A percentile compares a stretch with the other conserved stretches of the same genome.
Conservation (phyloP, 1,284 basidiomycete genomes). For the Ganoderma sinense region DNA sequence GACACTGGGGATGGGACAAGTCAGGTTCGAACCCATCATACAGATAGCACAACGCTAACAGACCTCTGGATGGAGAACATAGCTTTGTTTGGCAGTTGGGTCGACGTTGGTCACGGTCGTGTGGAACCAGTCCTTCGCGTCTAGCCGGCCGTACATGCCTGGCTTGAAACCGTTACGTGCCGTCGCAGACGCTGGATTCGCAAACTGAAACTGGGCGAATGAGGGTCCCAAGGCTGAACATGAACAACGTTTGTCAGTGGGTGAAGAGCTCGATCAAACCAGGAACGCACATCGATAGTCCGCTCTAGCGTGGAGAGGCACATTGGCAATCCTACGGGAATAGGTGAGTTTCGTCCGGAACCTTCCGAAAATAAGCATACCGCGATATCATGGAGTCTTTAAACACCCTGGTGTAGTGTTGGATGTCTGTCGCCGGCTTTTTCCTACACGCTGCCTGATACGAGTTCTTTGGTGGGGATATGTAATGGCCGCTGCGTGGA, state of each 20-base stretch:
- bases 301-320: constrained; percentile 10
- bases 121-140: constrained; percentile 60
- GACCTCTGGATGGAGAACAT: constrained; percentile 71
- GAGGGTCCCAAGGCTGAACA: constrained; percentile 35
- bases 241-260: neutral
- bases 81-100: constrained; percentile 76
- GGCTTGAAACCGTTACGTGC: constrained; percentile 56
- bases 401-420: constrained; percentile 53
- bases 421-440: constrained; percentile 54
- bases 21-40: neutral
- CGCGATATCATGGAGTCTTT: constrained; percentile 48
- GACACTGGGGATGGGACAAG: constrained; percentile 49
- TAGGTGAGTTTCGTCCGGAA: neutral
- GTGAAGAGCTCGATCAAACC: neutral
- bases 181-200: constrained; percentile 62
- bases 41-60: constrained; percentile 1
- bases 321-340: constrained; percentile 12
- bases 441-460: constrained; percentile 57
- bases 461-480: constrained; percentile 50
- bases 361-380: constrained; percentile 29
- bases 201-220: constrained; percentile 58
- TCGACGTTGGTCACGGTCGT: constrained; percentile 79
- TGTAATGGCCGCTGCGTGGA: constrained; percentile 39
- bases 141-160: constrained; percentile 69
- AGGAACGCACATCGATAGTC: constrained; percentile 7